Conservation (phyloP, 73 alveolate species). For the Tetrahymena malaccensis region DNA sequence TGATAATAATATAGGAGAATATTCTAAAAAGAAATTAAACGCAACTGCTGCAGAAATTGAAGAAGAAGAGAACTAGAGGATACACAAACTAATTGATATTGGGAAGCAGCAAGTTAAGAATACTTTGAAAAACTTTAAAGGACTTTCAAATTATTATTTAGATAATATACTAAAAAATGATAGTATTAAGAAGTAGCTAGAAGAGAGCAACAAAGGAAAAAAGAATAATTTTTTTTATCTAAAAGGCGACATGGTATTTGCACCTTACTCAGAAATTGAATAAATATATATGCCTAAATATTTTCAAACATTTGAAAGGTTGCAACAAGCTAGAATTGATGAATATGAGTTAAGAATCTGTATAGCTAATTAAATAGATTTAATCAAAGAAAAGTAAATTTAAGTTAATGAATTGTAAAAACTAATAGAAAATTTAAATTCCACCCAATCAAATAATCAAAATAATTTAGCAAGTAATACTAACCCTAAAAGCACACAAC, state of each 20-base stretch:
- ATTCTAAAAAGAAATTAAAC: not conserved
- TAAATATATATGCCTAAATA: not conserved
- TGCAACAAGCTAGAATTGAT: not conserved
- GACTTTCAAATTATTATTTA: not conserved
- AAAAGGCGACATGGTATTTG: not conserved
- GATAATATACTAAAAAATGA: not conserved
- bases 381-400: not conserved
- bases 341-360: not conserved
- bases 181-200: not conserved
- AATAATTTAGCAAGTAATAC: too few species aligned
- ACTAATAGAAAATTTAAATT: not conserved
- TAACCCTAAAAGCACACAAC: too few species aligned
- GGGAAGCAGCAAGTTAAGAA: not conserved
- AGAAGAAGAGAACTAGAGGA: not conserved
- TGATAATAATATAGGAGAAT: not conserved
- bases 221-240: not conserved
- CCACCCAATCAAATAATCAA: not conserved
- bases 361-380: not conserved
- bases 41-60: not conserved
- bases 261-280: not conserved
- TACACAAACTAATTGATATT: not conserved
- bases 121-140: not conserved
- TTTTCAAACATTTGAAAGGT: not conserved
- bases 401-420: not conserved
- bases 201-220: not conserved